Evolutionary conservation across 306 rosid genomes (phyloP).

Genomic region (Malus orientalis): DNA sequence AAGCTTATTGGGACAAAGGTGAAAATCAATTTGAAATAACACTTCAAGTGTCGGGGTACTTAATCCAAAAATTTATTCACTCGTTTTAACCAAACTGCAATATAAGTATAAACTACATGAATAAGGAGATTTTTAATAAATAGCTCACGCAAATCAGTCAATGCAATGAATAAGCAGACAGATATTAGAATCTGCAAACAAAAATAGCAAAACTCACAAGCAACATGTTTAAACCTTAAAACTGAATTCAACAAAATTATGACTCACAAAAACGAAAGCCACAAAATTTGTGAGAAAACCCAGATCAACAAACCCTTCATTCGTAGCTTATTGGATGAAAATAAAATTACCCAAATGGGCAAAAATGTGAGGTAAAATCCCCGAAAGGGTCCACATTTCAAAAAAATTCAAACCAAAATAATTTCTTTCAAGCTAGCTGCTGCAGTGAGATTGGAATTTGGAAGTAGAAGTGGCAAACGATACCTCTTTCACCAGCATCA

Average conservation of each 20-base stretch:
- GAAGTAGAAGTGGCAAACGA: background rate
- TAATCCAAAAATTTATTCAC: background rate
- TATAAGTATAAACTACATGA: background rate
- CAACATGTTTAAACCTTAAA: background rate
- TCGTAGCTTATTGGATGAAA: background rate
- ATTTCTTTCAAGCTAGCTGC: background rate
- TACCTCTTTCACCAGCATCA: conserved; percentile 93
- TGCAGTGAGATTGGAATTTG: background rate
- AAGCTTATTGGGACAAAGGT: no score
- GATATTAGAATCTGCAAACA: background rate
- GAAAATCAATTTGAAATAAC: no score
- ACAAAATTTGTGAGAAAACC: background rate
- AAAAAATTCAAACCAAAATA: background rate
- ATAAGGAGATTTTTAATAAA: background rate
- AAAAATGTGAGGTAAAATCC: background rate
- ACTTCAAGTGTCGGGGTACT: no score
- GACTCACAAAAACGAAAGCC: background rate
- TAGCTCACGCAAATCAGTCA: background rate
- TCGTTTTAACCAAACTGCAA: background rate
- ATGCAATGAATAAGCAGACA: background rate
- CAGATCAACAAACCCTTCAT: conserved; percentile 1
- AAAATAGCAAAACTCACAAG: background rate
- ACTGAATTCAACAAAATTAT: background rate
- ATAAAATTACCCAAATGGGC: conserved; percentile 3
- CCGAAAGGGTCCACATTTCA: background rate